These are phyloP conservation scores for Beauveria scarabaeidicola DNA, from an alignment of 2,329 filamentous ascomycete genomes.

Conservation along the genomic window DNA sequence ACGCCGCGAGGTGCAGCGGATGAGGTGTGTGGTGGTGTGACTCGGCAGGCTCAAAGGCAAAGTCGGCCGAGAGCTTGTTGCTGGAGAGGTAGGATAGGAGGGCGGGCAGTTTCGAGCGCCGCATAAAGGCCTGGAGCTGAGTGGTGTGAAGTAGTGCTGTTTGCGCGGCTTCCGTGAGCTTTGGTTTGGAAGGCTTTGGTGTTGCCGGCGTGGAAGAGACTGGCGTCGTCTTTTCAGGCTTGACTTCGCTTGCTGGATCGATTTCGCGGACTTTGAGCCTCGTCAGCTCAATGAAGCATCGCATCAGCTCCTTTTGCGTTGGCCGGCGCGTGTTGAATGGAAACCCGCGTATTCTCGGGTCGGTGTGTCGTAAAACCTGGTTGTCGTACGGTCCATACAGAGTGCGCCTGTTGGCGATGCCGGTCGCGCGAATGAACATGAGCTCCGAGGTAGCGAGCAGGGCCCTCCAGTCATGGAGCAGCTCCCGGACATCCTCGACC, in stretches of 20 bases:
- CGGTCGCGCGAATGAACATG: constrained; percentile 83
- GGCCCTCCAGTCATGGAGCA: constrained; percentile 76
- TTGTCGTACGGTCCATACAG: constrained; percentile 87
- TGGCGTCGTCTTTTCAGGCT: constrained; percentile 28
- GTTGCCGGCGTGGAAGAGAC: constrained; percentile 28
- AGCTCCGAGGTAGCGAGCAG: constrained; percentile 79
- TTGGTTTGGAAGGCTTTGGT: constrained; percentile 49
- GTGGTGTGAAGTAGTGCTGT: constrained; percentile 73
- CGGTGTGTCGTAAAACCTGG: constrained; percentile 71
- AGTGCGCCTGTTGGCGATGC: constrained; percentile 75
- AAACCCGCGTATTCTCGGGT: constrained; percentile 74
- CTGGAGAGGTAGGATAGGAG: constrained; percentile 74
- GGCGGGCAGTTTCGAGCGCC: constrained; percentile 81
- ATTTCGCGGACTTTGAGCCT: constrained; percentile 78
- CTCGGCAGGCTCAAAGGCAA: constrained; percentile 64
- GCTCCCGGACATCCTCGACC: constrained; percentile 73
- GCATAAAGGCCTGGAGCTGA: constrained; percentile 80
- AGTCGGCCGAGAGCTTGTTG: constrained; percentile 63
- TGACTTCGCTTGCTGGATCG: constrained; percentile 52
- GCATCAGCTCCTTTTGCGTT: constrained; percentile 90
- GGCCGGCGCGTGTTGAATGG: constrained; percentile 88
- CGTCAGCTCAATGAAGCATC: constrained; percentile 88
- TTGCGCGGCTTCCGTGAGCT: constrained; percentile 76
- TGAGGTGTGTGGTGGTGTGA: constrained; percentile 75
- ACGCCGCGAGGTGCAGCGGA: constrained; percentile 76